These are phyloP conservation scores for Pterocarpus santalinus DNA, from an alignment of 306 rosid genomes.

Conservation along the genomic window DNA sequence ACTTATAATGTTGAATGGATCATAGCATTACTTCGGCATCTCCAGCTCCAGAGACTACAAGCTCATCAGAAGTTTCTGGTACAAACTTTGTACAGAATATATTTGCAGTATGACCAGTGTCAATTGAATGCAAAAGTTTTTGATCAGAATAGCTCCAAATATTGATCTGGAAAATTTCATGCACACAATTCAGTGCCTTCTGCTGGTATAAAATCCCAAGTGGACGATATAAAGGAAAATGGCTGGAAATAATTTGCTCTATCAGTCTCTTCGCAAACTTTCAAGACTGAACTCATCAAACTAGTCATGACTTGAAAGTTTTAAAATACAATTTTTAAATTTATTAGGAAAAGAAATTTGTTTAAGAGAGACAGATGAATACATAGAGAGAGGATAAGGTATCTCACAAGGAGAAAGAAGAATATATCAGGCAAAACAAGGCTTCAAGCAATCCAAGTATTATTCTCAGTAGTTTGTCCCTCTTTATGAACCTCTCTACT, in stretches of 20 bases:
- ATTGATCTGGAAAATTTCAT: slow-evolving; percentile 74
- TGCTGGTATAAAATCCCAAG: background rate
- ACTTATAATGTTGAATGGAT: slow-evolving; percentile 6
- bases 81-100: slow-evolving; percentile 94
- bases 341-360: background rate
- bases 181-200: slow-evolving; percentile 38
- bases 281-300: slow-evolving; percentile 9
- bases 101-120: slow-evolving; percentile 91
- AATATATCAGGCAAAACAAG: background rate
- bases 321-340: background rate
- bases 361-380: background rate
- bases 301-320: background rate
- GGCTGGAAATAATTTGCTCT: slow-evolving; percentile 4
- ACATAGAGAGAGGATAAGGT: background rate
- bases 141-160: slow-evolving; percentile 81
- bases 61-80: slow-evolving; percentile 97
- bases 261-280: background rate
- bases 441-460: background rate
- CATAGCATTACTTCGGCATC: slow-evolving; percentile 86
- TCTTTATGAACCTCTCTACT: slow-evolving; percentile 4
- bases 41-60: slow-evolving; percentile 97
- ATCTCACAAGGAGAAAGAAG: background rate
- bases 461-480: background rate
- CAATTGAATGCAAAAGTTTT: slow-evolving; percentile 85
- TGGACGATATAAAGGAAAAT: background rate